Evolutionary conservation across 352 stramenopile species (phyloP), one percentile per base, ranked within the genome.

Genomic region (Globisporangium megalacanthum): DNA sequence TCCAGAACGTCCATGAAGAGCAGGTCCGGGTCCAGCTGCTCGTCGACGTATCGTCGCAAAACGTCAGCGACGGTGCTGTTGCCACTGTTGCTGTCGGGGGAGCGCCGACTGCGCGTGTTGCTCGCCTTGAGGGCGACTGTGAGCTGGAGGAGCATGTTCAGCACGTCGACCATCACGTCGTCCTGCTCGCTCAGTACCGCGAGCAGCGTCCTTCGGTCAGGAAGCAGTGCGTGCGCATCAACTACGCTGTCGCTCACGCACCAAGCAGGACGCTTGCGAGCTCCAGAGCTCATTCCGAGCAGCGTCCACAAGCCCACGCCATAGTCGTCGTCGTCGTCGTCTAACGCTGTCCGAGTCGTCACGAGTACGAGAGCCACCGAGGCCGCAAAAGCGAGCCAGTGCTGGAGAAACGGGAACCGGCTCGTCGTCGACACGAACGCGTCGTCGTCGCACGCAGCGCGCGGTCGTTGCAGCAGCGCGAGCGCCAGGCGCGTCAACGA

Each of bases 91-190:
- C 1, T 3, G 14, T 25, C 14, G 8, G 11, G 2, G 7, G 35
- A 39, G 35, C 25, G 35, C 35, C 6, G 35, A 39, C 6, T 39
- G 35, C 6, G 3, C 6, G 35, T 31, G 5, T 56, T 33, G 25
- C 42, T 22, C 22, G n/a, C 45, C 33, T 62, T 47, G 15, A 61
- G 15, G 0, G 60, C 19, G 1, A 52, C 11, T 6, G 54, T 37
- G 35, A 81, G 73, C 8, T 64, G 54, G 31, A 72, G 68, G 17
- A 89, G 63, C 19, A 66, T 58, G 17, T 81, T 61, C 3, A 84
- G 61, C n/a, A 86, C 73, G 49, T 86, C 73, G 22, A 91, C 60
- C 67, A 91, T 71, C 20, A 83, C 68, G 49, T 89, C 77, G 41
- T 91, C 80, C 70, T 91, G 78, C 51, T 91, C 80, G 22, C 69